phyloP scores from a whole-genome alignment of 345 rosid species.

The Brassica cretica region DNA sequence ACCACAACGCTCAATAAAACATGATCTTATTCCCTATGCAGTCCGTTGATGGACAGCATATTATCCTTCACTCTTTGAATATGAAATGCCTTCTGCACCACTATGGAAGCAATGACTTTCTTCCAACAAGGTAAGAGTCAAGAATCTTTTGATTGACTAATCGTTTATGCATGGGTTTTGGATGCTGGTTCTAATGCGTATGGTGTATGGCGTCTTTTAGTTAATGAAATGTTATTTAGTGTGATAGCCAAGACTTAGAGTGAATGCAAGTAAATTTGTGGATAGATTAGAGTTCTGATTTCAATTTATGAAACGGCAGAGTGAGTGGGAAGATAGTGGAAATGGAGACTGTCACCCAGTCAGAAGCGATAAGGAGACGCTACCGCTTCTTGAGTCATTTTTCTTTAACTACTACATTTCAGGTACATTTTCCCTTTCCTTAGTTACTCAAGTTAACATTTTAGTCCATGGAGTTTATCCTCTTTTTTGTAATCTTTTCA shows the following conservation, averaged over 20 bases:
- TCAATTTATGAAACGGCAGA: conserved; percentile 46
- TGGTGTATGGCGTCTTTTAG: neutral
- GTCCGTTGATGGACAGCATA: conserved; percentile 91
- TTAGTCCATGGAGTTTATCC: neutral
- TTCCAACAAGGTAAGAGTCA: conserved; percentile 52
- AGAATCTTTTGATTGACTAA: neutral
- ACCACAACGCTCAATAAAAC: neutral
- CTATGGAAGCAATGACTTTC: conserved; percentile 75
- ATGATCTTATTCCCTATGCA: conserved; percentile 34
- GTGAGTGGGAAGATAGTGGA: conserved; percentile 78
- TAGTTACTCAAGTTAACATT: neutral
- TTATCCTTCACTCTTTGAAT: conserved; percentile 81
- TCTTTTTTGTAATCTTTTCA: conserved; percentile 38
- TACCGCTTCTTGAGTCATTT: conserved; percentile 90
- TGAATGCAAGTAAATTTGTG: neutral
- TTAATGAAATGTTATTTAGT: neutral
- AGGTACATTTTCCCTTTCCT: conserved; percentile 44
- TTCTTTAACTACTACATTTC: conserved; percentile 81
- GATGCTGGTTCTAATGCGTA: neutral
- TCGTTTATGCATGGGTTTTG: neutral
- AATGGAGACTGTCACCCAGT: conserved; percentile 80
- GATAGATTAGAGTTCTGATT: conserved; percentile 8
- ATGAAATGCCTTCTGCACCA: conserved; percentile 88
- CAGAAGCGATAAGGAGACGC: conserved; percentile 83
- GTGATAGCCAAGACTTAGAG: conserved; percentile 1